These are phyloP conservation scores for Apophysomyces sp. DNA, from an alignment of 371 early-diverging fungal genomes.

Conservation along the genomic window DNA sequence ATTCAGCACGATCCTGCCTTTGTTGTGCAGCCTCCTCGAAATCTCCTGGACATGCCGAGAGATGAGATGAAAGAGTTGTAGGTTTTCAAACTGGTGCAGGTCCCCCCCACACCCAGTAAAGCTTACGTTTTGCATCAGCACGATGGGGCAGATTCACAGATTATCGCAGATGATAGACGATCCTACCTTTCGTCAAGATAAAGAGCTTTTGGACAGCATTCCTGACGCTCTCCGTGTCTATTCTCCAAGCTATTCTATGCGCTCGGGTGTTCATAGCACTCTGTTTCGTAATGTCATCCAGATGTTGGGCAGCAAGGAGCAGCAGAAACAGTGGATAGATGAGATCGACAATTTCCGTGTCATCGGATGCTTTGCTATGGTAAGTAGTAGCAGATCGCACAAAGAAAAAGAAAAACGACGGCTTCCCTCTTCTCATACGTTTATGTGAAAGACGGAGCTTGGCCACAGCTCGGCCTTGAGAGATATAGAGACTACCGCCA, in stretches of 20 bases:
- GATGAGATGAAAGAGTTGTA: slow-evolving; percentile 61
- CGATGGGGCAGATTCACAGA: slow-evolving; percentile 59
- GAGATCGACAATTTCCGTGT: slow-evolving; percentile 52
- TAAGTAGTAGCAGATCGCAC: slow-evolving; percentile 16
- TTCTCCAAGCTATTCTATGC: slow-evolving; percentile 65
- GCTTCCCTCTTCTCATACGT: not conserved
- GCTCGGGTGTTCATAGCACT: slow-evolving; percentile 58
- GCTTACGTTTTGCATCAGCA: slow-evolving; percentile 21
- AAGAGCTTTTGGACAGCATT: slow-evolving; percentile 12
- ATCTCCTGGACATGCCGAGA: slow-evolving; percentile 54
- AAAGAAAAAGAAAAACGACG: slow-evolving; percentile 1
- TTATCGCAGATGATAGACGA: slow-evolving; percentile 22
- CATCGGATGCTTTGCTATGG: slow-evolving; percentile 74
- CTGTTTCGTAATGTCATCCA: slow-evolving; percentile 57
- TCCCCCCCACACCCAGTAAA: no score
- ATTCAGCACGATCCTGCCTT: slow-evolving; percentile 62
- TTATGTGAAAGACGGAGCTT: slow-evolving; percentile 52
- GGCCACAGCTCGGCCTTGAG: slow-evolving; percentile 85
- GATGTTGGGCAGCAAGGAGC: slow-evolving; percentile 62
- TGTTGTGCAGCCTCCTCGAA: slow-evolving; percentile 49
- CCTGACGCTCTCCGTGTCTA: slow-evolving; percentile 32
- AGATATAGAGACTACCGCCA: slow-evolving; percentile 88
- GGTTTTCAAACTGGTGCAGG: no score
- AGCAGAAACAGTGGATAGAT: slow-evolving; percentile 54
- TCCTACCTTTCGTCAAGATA: slow-evolving; percentile 3